These are phyloP conservation scores for Orbilia oligospora DNA, from an alignment of 2,329 filamentous ascomycete species.

Conservation along the genomic window DNA sequence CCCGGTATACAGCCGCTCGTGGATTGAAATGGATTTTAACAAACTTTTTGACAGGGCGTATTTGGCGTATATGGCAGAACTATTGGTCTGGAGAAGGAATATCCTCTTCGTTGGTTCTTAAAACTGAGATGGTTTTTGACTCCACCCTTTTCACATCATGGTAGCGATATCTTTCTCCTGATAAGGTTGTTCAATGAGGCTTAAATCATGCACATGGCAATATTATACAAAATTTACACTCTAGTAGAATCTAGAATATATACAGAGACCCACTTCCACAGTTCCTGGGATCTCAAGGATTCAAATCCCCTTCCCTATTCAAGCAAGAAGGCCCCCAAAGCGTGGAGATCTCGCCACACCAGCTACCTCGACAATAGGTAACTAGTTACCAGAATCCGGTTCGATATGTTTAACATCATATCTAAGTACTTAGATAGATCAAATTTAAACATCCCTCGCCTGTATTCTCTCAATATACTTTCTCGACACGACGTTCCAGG, in stretches of 20 bases:
- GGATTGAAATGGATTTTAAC: neutral
- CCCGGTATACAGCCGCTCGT: neutral
- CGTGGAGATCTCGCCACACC: slow-evolving; percentile 9
- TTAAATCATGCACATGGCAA: slow-evolving; percentile 22
- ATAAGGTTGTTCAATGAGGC: neutral
- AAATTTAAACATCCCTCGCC: slow-evolving; percentile 66
- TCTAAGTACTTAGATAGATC: too few species aligned
- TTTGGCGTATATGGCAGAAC: neutral
- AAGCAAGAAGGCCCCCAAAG: neutral
- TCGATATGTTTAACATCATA: too few species aligned
- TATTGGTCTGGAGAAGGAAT: too few species aligned
- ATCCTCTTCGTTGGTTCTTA: too few species aligned
- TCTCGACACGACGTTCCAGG: slow-evolving; percentile 81
- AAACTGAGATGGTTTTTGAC: too few species aligned
- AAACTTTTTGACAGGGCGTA: neutral
- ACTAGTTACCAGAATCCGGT: neutral
- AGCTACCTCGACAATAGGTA: too few species aligned
- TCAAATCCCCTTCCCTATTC: neutral
- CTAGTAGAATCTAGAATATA: slow-evolving; percentile 14
- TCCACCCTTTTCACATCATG: too few species aligned
- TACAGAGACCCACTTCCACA: slow-evolving; percentile 11
- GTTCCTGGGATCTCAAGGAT: neutral
- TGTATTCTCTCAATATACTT: slow-evolving; percentile 77
- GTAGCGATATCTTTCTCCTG: neutral
- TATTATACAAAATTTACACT: slow-evolving; percentile 36